Base-by-base conservation (phyloP, 257 asterid species). In the Asclepias syriaca region DNA sequence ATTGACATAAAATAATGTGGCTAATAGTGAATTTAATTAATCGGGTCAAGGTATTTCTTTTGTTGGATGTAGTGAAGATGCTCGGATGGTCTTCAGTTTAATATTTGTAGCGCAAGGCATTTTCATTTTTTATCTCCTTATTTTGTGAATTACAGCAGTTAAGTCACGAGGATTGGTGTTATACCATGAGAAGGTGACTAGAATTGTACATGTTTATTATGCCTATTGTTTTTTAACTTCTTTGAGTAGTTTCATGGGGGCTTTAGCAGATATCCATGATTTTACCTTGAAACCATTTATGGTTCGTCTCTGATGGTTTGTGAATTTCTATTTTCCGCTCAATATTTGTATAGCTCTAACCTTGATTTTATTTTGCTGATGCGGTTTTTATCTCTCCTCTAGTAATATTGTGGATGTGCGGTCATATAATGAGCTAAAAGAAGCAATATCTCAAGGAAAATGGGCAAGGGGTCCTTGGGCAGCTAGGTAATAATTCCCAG, bases 401-500 rank as follows among this genome's bases (percentile, higher is more conserved):
- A 95, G 99, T 74, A 92, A 95, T 86, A 95, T 95, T 57, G 89
- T 89, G 77, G 99, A 90, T n/a, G 96, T 95, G 65, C 75, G 79
- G 77, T 88, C 98, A 18, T 95, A 95, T 63, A 50, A 78, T 48
- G 99, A 95, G 85, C 96, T 95, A 60, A 90, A 90, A 85, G 97
- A 92, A 74, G 99, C 90, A 67, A 89, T 95, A 76, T 86, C 89
- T 70, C 81, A 86, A 77, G 99, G 98, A 66, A 95, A 89, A 83
- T 95, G 99, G 98, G 99, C 98, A 21, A 86, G 99, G 80, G 99
- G 98, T 59, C 98, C 99, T 77, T 95, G 98, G 98, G 89, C 97
- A 63, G 98, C 96, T 79, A 90, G 99, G 99, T 92, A 71, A 78
- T 92, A 68, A 78, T 21, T 58, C 22, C 46, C 37, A 5, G 53